Conservation (phyloP, 371 early-diverging fungal genomes). For the Apophysomyces elegans region DNA sequence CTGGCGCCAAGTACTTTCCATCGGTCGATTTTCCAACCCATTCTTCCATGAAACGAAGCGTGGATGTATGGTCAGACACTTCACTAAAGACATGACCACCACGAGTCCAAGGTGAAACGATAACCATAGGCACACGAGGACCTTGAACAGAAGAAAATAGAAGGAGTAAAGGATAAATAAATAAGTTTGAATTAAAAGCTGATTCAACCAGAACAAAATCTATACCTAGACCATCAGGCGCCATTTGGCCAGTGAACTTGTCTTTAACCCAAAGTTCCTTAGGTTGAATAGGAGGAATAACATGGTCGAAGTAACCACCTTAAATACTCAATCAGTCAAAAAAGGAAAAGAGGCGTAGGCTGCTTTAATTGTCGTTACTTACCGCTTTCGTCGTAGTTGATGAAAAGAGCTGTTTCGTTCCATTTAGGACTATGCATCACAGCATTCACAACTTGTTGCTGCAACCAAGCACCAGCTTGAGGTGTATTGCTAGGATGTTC, state of each 20-base stretch:
- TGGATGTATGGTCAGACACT: conserved; percentile 30
- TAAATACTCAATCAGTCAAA: neutral
- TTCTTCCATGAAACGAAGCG: conserved; percentile 30
- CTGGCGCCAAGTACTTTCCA: conserved; percentile 27
- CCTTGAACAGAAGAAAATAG: conserved; percentile 5
- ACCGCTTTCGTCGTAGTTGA: conserved; percentile 36
- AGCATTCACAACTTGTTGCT: conserved; percentile 36
- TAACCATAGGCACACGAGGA: conserved; percentile 33
- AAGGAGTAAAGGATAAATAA: neutral
- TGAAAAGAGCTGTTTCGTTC: conserved; percentile 32
- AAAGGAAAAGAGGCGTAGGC: neutral
- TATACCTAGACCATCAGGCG: neutral
- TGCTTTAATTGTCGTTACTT: neutral
- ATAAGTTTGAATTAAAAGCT: neutral
- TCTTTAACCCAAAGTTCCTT: conserved; percentile 23
- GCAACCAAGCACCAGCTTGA: conserved; percentile 36
- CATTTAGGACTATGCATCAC: conserved; percentile 27
- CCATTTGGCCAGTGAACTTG: conserved; percentile 13
- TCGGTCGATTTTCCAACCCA: conserved; percentile 28
- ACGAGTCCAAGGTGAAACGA: conserved; percentile 29
- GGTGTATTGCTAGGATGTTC: conserved; percentile 36
- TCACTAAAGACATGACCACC: conserved; percentile 38
- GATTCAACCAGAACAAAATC: neutral
- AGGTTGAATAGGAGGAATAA: conserved; percentile 27
- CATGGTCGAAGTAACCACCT: conserved; percentile 32